A percentile compares a stretch with the other conserved stretches of the same genome.
phyloP scores from a whole-genome alignment of 257 asterid species.

The Penstemon newberryi region DNA sequence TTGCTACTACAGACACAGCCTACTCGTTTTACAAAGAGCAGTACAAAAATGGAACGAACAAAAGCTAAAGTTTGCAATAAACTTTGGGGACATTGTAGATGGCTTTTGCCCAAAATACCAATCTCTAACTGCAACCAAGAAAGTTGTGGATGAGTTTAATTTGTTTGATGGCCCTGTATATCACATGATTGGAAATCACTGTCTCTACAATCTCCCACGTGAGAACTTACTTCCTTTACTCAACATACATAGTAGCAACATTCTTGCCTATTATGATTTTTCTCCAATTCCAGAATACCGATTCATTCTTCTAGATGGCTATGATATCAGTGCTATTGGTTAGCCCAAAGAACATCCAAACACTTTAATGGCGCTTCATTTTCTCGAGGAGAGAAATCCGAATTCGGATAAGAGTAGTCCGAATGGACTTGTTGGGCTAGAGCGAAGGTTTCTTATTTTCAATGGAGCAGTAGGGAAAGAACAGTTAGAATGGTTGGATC shows the following conservation, averaged over 20 bases:
- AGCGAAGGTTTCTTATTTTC: constrained; percentile 80
- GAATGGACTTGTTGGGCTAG: constrained; percentile 67
- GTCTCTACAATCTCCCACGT: constrained; percentile 95
- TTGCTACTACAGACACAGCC: constrained; percentile 84
- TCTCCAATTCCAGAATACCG: constrained; percentile 75
- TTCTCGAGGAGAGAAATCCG: constrained; percentile 72
- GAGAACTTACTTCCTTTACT: constrained; percentile 69
- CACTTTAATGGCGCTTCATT: constrained; percentile 47
- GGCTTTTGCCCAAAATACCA: constrained; percentile 86
- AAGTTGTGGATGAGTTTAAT: constrained; percentile 49
- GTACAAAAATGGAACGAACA: constrained; percentile 55
- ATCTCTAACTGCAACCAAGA: constrained; percentile 57
- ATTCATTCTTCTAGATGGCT: constrained; percentile 82
- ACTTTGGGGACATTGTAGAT: constrained; percentile 84
- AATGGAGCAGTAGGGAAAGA: constrained; percentile 86
- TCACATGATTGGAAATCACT: constrained; percentile 97
- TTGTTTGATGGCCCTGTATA: constrained; percentile 61
- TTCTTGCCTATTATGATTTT: constrained; percentile 79
- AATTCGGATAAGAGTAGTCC: constrained; percentile 89
- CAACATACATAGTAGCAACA: constrained; percentile 46
- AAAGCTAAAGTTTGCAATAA: constrained; percentile 54
- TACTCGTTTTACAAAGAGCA: constrained; percentile 74
- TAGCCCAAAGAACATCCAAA: constrained; percentile 82
- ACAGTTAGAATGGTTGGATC: constrained; percentile 83
- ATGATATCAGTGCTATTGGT: constrained; percentile 82